Conservation (phyloP, 2,329 filamentous ascomycete genomes). For the Zarea fungicola region DNA sequence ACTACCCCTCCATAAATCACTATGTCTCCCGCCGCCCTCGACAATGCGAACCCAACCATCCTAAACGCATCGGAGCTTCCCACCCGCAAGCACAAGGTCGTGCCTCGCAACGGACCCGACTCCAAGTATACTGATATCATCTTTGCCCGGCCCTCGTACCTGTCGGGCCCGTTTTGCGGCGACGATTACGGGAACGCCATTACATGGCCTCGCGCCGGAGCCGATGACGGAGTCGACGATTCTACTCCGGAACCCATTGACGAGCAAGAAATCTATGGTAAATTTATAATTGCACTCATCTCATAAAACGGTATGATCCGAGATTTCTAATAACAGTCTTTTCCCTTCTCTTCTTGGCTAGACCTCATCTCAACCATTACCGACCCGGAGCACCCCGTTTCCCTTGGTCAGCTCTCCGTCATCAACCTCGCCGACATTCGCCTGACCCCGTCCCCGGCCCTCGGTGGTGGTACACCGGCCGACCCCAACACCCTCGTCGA, state of each 20-base stretch:
- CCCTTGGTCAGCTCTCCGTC: constrained; percentile 86
- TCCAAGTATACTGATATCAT: constrained; percentile 43
- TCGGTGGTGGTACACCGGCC: constrained; percentile 35
- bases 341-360: constrained; percentile 29
- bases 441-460: constrained; percentile 48
- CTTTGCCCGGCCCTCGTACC: constrained; percentile 40
- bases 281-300: no score
- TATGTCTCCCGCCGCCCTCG: constrained; percentile 32
- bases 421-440: constrained; percentile 93
- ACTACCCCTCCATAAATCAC: constrained; percentile 10
- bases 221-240: constrained; percentile 47
- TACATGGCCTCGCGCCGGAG: constrained; percentile 25
- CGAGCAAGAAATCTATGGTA: constrained; percentile 94
- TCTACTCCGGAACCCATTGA: constrained; percentile 78
- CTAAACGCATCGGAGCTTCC: constrained; percentile 84
- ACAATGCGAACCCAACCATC: constrained; percentile 92
- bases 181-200: constrained; percentile 24
- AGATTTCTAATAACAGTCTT: neutral
- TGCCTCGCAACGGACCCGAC: constrained; percentile 42
- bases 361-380: constrained; percentile 93
- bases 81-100: constrained; percentile 56
- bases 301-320: neutral
- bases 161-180: constrained; percentile 35
- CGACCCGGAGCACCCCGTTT: constrained; percentile 93
- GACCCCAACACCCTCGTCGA: constrained; percentile 52